Base-by-base conservation (phyloP, 2,329 filamentous ascomycete species). In the Fusarium sp. region DNA sequence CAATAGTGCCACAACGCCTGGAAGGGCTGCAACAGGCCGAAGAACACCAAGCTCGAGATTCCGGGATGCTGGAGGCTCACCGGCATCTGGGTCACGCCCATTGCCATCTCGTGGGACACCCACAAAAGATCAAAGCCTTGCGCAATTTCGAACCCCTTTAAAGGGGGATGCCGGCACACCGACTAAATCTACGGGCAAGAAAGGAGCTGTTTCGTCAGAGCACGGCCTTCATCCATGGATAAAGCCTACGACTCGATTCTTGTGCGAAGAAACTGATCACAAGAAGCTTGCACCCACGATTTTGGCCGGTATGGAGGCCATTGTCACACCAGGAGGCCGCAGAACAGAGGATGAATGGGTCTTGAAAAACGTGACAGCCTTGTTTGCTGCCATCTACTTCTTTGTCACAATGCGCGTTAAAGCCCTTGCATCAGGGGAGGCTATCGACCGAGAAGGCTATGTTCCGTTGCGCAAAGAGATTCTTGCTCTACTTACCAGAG, bases 221-320 rank as follows among this genome's bases (percentile, higher is more conserved):
- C 78, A 79, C 54, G 74, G 77, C n/a, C 75, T 87, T 4, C 88
- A 89, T 0, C 79, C 81, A 6, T 96, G 92, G 91, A 83, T 90
- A n/a, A 88, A 89, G 75, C 87, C 90, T 1, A 85, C 87, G 0
- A 87, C 93, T 8, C 86, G 91, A 23, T 85, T 85, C 62, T 78
- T 96, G 10, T 81, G 91, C 76, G 84, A 84, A 38, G 84, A 86
- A 23, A 83, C 93, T 9, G 83, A 84, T 1, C 87, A 89, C 0
- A 84, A 86, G 6, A 83, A 82, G 4, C 85, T 93, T 3, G 88
- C 87, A 0, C 91, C 91, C 0, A 91, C 93, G 58, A 86, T 96
- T 0, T 87, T 92, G 53, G 90, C 92, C 0, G 93, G 92, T 1
- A 84, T 93, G 56, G 90, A 91, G 82, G 80, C 82, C 16, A 84